Conservation (phyloP, 768 basidiomycete species). For the Mycena belliarum region DNA sequence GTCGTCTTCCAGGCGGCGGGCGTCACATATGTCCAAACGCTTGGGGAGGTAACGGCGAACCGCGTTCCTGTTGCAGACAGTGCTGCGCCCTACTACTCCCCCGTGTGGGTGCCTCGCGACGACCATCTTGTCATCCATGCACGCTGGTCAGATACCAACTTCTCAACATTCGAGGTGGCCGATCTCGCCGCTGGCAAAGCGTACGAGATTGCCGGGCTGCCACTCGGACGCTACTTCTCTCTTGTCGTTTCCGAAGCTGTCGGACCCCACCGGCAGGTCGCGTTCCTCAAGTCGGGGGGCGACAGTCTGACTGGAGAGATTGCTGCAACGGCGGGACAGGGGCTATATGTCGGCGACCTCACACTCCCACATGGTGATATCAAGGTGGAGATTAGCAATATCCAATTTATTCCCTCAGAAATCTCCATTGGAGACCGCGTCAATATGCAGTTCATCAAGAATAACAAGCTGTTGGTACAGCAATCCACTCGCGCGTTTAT, state of each 20-base stretch:
- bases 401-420: conserved; percentile 53
- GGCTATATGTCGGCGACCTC: conserved; percentile 66
- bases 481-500: conserved; percentile 49
- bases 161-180: conserved; percentile 67
- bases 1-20: conserved; percentile 74
- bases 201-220: conserved; percentile 55
- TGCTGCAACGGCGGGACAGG: conserved; percentile 62
- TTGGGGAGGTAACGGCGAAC: conserved; percentile 32
- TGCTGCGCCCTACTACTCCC: conserved; percentile 62
- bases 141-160: conserved; percentile 66
- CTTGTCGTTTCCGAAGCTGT: conserved; percentile 53
- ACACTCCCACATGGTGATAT: conserved; percentile 41
- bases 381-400: conserved; percentile 44
- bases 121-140: conserved; percentile 59
- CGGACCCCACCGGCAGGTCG: conserved; percentile 48
- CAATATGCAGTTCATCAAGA: conserved; percentile 55
- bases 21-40: conserved; percentile 49
- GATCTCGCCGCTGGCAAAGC: conserved; percentile 45
- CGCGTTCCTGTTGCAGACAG: conserved; percentile 52
- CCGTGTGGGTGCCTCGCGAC: conserved; percentile 56
- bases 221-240: conserved; percentile 65
- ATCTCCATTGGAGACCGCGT: conserved; percentile 45
- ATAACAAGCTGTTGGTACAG: conserved; percentile 59
- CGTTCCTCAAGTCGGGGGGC: conserved; percentile 65
- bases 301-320: conserved; percentile 61